Conservation (phyloP, 371 early-diverging fungal genomes). For the Synchytrium microbalum region DNA sequence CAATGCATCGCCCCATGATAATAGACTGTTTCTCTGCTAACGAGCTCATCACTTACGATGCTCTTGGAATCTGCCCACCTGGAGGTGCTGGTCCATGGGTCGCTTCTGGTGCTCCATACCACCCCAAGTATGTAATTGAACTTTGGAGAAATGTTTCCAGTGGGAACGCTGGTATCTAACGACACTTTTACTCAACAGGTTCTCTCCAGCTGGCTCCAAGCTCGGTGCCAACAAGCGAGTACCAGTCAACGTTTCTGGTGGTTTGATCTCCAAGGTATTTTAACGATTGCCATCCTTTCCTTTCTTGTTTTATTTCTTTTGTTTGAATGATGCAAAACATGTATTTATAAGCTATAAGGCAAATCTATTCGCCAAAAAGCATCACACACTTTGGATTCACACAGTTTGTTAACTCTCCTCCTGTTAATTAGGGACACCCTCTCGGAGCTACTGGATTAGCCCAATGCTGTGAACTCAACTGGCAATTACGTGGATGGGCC, state of each 20-base stretch:
- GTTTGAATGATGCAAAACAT: too few relatives aligned
- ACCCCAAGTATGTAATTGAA: background rate
- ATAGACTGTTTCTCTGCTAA: slow-evolving; percentile 68
- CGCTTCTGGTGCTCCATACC: slow-evolving; percentile 28
- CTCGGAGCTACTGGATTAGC: slow-evolving; percentile 75
- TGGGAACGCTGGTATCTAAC: too few relatives aligned
- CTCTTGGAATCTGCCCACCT: slow-evolving; percentile 56
- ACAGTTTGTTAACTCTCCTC: too few relatives aligned
- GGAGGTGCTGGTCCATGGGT: slow-evolving; percentile 33
- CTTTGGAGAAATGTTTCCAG: background rate
- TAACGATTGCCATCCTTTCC: too few relatives aligned
- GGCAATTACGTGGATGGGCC: slow-evolving; percentile 48
- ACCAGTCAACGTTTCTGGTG: slow-evolving; percentile 73
- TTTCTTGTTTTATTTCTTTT: too few relatives aligned
- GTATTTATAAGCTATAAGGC: too few relatives aligned
- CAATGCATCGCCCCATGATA: background rate
- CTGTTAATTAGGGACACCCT: too few relatives aligned
- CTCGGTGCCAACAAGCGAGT: background rate
- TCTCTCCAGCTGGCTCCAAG: background rate
- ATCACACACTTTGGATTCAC: too few relatives aligned
- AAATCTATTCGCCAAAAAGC: too few relatives aligned
- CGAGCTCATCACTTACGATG: slow-evolving; percentile 70
- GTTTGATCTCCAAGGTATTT: slow-evolving; percentile 70
- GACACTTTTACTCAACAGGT: slow-evolving; percentile 10
- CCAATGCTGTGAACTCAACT: slow-evolving; percentile 53